Evolutionary conservation across 495 filamentous ascomycete species (phyloP).

Genomic region (Aspergillus asperescens): DNA sequence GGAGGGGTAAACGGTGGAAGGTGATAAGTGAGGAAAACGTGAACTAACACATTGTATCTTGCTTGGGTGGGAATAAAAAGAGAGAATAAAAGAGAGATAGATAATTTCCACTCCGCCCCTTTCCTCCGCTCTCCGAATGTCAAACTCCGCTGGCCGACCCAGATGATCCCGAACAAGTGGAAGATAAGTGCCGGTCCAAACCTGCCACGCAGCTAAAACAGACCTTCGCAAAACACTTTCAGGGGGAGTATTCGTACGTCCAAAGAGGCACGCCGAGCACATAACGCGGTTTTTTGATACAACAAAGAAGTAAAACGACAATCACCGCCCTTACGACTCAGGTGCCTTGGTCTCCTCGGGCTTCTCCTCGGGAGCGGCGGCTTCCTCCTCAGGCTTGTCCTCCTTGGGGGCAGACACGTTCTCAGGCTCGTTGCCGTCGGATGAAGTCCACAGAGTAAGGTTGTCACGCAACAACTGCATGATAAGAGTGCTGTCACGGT

Average conservation of each 20-base stretch:
- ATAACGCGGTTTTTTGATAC: constrained; percentile 27
- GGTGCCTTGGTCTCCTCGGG: constrained; percentile 40
- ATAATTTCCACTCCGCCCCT: constrained; percentile 47
- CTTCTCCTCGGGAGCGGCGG: constrained; percentile 44
- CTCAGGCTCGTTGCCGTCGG: constrained; percentile 82
- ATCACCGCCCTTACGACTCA: constrained; percentile 31
- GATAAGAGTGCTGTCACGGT: constrained; percentile 99
- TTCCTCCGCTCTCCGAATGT: constrained; percentile 47
- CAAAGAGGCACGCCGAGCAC: constrained; percentile 27
- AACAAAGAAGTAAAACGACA: constrained; percentile 20
- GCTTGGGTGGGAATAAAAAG: constrained; percentile 46
- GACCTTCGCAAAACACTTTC: constrained; percentile 38
- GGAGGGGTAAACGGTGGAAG: constrained; percentile 16
- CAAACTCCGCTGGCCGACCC: constrained; percentile 48
- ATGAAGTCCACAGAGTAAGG: constrained; percentile 98
- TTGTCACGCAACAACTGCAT: constrained; percentile 99
- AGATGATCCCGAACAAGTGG: constrained; percentile 38
- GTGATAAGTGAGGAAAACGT: constrained; percentile 28
- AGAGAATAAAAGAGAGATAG: constrained; percentile 46
- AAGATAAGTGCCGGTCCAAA: constrained; percentile 40
- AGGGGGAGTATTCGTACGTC: constrained; percentile 38
- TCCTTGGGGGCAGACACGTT: constrained; percentile 52
- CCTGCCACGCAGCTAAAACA: constrained; percentile 41
- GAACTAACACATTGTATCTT: constrained; percentile 43
- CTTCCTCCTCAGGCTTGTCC: constrained; percentile 58